A percentile compares a stretch with the other conserved stretches of the same genome.
Evolutionary conservation across 2,329 filamentous ascomycete species (phyloP).

Genomic region (Sporothrix phasma): DNA sequence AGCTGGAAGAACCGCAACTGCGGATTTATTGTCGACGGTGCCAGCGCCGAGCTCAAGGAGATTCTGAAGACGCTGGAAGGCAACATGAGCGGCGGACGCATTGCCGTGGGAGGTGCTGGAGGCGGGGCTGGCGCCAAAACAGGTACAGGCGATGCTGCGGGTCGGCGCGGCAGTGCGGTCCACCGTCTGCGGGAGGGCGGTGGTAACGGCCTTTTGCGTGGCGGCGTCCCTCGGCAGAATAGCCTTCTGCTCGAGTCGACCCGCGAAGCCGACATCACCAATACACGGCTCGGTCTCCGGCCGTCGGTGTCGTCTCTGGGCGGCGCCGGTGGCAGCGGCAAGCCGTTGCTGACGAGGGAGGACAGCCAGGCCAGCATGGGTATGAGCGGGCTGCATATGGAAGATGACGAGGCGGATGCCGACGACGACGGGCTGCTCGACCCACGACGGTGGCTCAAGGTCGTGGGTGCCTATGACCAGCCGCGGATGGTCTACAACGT

Average conservation of each 20-base stretch:
- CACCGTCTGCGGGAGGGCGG: neutral
- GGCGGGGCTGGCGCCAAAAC: neutral
- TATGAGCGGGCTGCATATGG: conserved; percentile 42
- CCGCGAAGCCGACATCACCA: conserved; percentile 41
- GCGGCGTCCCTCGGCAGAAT: conserved; percentile 47
- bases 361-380: conserved; percentile 59
- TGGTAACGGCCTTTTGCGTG: neutral
- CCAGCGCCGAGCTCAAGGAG: conserved; percentile 61
- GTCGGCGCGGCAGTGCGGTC: neutral
- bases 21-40: conserved; percentile 82
- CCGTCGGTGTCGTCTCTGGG: conserved; percentile 24
- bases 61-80: conserved; percentile 79
- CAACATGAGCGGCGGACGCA: conserved; percentile 77
- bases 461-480: conserved; percentile 76
- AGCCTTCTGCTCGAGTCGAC: conserved; percentile 52
- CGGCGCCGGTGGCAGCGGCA: neutral
- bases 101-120: conserved; percentile 34
- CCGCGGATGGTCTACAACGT: conserved; percentile 69
- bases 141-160: neutral
- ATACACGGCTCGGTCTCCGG: conserved; percentile 46
- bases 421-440: conserved; percentile 55
- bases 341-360: conserved; percentile 38
- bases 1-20: conserved; percentile 86
- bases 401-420: conserved; percentile 51
- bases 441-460: conserved; percentile 71